Evolutionary conservation across 257 asterid species (phyloP).

Genomic region (Primulina tabacum): DNA sequence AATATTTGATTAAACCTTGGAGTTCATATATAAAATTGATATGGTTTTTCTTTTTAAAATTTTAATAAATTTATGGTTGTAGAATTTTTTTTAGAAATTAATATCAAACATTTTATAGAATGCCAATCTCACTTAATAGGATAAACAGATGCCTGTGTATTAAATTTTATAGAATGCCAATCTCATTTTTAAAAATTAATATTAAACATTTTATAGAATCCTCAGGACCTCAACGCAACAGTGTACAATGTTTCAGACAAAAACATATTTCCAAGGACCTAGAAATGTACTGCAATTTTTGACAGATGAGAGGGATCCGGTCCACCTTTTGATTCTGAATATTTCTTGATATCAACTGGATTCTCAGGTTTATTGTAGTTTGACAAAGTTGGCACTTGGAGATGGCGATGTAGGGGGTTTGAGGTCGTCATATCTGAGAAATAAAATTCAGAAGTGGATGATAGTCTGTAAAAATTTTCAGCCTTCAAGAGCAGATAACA

Average conservation of each 20-base stretch:
- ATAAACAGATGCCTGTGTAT: too few relatives aligned
- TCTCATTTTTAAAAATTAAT: too few relatives aligned
- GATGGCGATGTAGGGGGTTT: constrained; percentile 56
- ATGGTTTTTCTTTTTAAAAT: too few relatives aligned
- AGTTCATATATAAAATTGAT: too few relatives aligned
- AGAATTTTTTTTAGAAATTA: too few relatives aligned
- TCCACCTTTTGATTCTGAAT: constrained; percentile 23
- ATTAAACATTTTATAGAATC: too few relatives aligned
- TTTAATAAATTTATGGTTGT: too few relatives aligned
- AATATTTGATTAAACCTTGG: too few relatives aligned
- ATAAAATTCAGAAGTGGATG: constrained; percentile 3
- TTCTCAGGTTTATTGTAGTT: constrained; percentile 21
- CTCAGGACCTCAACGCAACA: background rate
- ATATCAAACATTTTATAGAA: too few relatives aligned
- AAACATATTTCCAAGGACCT: background rate
- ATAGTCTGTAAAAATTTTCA: constrained; percentile 5
- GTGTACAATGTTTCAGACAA: background rate
- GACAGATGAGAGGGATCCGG: too few relatives aligned
- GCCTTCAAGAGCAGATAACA: background rate
- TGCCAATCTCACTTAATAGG: too few relatives aligned
- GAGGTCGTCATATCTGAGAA: constrained; percentile 47
- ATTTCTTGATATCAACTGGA: constrained; percentile 21
- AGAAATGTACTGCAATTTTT: constrained; percentile 24
- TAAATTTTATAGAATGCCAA: too few relatives aligned
- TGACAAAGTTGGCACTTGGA: constrained; percentile 42